Evolutionary conservation across 495 filamentous ascomycete species (phyloP), one percentile per base, ranked within the genome.

Genomic region (Tuber aestivum): DNA sequence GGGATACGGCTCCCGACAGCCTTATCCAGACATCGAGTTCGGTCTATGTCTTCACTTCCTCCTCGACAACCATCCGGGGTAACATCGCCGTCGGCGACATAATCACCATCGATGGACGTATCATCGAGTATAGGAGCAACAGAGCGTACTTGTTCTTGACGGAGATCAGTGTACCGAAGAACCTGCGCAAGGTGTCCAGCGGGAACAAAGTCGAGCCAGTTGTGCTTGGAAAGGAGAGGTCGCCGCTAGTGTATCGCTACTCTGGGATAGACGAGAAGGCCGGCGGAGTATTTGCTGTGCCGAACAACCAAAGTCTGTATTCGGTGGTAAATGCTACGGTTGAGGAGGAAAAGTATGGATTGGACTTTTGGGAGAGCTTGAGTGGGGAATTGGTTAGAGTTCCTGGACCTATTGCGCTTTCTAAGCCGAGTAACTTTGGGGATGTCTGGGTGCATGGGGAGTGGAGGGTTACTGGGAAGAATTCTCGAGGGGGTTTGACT

Each of bases 361-460:
- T 91, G 71, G 89, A 91, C 80, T 91, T 91, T 78, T 91, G 89
- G 89, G 87, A 91, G 84, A 87, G 86, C 71, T 77, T 91, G 72
- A 86, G 79, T 73, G 89, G 89, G 32, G 89, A 90, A 79, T 78
- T 89, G 41, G 88, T 91, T 18, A 88, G 85, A 0, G 80, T 91
- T 41, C 83, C 83, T 71, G 85, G 78, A 3, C 84, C 89, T 4
- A 84, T 75, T 1, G 86, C 86, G 10, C 80, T 90, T 65, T 81
- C 85, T 35, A 85, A 84, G 73, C 86, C 89, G 7, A 90, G 88
- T 77, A 84, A 82, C 77, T 91, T 87, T 78, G 88, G 90, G 23
- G 90, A 91, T 73, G 87, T 87, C 8, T 91, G 89, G 88, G 87
- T 90, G 14, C 76, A 86, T 18, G 90, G 90, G 1, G 82, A 86